Percentiles rank a stretch among this genome's conserved stretches.
These are phyloP conservation scores for Crepidotus variabilis DNA, from an alignment of 768 basidiomycete species.

Conservation along the genomic window DNA sequence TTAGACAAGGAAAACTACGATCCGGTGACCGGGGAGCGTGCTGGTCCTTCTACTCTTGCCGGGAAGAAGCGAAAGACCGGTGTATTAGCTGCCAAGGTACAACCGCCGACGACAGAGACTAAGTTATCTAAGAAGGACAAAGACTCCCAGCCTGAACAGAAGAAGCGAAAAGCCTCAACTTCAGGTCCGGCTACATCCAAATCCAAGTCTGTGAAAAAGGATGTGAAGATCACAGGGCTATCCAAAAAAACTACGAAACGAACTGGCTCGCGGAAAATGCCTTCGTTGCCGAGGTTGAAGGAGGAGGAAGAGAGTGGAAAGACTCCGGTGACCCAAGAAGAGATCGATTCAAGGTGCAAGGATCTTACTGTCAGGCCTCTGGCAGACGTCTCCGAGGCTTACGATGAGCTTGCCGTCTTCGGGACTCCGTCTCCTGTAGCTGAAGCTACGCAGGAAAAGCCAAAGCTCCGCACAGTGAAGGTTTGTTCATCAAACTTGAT, in stretches of 20 bases:
- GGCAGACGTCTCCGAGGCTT: constrained; percentile 73
- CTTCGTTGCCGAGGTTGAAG: constrained; percentile 55
- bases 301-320: constrained; percentile 43
- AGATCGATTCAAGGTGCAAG: constrained; percentile 73
- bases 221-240: constrained; percentile 25
- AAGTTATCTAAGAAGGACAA: constrained; percentile 38
- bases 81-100: constrained; percentile 52
- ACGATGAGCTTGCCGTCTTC: constrained; percentile 39
- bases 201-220: constrained; percentile 29
- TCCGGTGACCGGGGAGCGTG: constrained; percentile 66
- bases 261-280: constrained; percentile 38
- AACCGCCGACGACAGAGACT: constrained; percentile 35
- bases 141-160: constrained; percentile 36
- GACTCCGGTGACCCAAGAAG: constrained; percentile 41
- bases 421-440: constrained; percentile 22
- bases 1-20: constrained; percentile 79
- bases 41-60: constrained; percentile 32
- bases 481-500: constrained; percentile 29
- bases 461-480: constrained; percentile 41
- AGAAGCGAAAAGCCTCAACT: constrained; percentile 63
- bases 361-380: constrained; percentile 76
- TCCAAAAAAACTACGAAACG: constrained; percentile 34
- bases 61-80: constrained; percentile 65
- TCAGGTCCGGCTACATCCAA: constrained; percentile 27
- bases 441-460: constrained; percentile 14